phyloP scores from a whole-genome alignment of 169 alveolate genomes.

The Eimeria maxima region DNA sequence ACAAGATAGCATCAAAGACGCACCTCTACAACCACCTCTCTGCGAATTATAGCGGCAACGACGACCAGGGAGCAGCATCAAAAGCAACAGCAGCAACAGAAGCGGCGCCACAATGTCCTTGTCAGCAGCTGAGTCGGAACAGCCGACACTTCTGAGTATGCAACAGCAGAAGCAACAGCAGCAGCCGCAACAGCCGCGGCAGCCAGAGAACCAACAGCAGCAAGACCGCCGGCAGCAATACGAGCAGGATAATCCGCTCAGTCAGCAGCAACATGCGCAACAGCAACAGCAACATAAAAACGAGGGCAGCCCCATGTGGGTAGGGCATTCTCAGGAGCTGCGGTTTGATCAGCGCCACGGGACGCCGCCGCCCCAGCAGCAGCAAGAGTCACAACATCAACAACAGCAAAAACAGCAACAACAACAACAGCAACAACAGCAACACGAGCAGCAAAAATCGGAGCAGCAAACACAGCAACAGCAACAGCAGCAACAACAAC shows the following conservation, averaged over 20 bases:
- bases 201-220: constrained; percentile 1
- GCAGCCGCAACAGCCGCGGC: neutral
- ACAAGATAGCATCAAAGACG: neutral
- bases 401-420: neutral
- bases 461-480: neutral
- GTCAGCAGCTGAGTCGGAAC: neutral
- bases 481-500: constrained; percentile 9
- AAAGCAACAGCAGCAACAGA: neutral
- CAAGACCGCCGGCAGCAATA: neutral
- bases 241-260: neutral
- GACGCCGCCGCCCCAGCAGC: neutral
- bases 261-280: too few relatives aligned
- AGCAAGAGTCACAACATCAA: neutral
- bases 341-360: constrained; percentile 16
- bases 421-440: neutral
- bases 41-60: neutral
- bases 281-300: neutral
- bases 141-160: neutral
- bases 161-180: constrained; percentile 19
- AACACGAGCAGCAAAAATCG: neutral
- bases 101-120: neutral
- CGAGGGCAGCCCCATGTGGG: neutral
- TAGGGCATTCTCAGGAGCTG: neutral
- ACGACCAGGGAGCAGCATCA: constrained; percentile 1
- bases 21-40: neutral